These are phyloP conservation scores for Discostella stelligeroides DNA, from an alignment of 108 stramenopile genomes.

Conservation along the genomic window DNA sequence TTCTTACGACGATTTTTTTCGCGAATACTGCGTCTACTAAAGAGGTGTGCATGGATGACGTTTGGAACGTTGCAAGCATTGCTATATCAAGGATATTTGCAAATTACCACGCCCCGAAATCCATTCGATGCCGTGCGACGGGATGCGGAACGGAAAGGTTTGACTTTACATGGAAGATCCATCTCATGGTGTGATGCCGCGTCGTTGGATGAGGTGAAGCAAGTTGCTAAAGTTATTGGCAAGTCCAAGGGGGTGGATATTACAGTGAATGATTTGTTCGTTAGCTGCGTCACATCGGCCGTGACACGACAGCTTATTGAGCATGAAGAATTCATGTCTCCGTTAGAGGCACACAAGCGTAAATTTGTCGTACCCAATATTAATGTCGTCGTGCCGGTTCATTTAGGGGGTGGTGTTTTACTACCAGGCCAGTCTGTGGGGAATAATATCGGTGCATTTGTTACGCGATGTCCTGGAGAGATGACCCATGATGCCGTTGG, in stretches of 20 bases:
- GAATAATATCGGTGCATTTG: conserved; percentile 87
- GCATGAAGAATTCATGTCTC: conserved; percentile 40
- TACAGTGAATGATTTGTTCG: conserved; percentile 88
- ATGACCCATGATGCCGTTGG: conserved; percentile 29
- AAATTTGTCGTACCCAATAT: conserved; percentile 36
- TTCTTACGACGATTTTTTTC: conserved; percentile 29
- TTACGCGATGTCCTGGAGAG: conserved; percentile 67
- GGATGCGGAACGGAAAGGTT: conserved; percentile 35
- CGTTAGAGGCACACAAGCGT: conserved; percentile 15
- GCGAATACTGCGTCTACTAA: conserved; percentile 41
- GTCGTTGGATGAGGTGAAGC: conserved; percentile 74
- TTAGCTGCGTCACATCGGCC: conserved; percentile 70
- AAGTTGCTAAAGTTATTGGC: conserved; percentile 47
- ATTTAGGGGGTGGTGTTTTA: conserved; percentile 77
- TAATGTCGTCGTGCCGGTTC: conserved; percentile 81
- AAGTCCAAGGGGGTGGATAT: conserved; percentile 38
- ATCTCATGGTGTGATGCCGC: conserved; percentile 76
- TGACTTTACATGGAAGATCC: conserved; percentile 41
- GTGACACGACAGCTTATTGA: conserved; percentile 68
- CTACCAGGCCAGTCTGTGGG: conserved; percentile 78
- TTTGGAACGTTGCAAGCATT: conserved; percentile 55
- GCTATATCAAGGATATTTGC: conserved; percentile 59
- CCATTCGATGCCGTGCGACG: conserved; percentile 59
- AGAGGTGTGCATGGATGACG: conserved; percentile 61
- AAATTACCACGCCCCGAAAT: conserved; percentile 43